A percentile compares a stretch with the other conserved stretches of the same genome.
phyloP scores from a whole-genome alignment of 495 filamentous ascomycete genomes.

The Aspergillus cavernicola region DNA sequence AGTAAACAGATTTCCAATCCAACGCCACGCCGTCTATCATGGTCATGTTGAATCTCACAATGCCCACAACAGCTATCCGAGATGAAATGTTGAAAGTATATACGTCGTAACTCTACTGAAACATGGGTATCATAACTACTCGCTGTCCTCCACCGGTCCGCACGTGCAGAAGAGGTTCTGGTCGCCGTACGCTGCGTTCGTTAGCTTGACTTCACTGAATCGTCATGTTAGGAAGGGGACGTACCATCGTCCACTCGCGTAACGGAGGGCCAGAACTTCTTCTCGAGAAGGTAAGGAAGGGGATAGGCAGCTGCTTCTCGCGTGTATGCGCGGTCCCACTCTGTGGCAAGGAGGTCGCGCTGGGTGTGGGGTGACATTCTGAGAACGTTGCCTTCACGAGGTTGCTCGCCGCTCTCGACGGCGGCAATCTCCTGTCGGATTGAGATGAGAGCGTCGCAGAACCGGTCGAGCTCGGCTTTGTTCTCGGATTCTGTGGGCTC shows the following conservation, averaged over 20 bases:
- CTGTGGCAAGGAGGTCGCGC: constrained; percentile 64
- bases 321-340: constrained; percentile 77
- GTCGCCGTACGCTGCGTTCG: constrained; percentile 72
- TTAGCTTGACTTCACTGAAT: constrained; percentile 15
- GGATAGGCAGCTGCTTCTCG: constrained; percentile 88
- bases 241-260: constrained; percentile 87
- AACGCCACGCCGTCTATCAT: constrained; percentile 17
- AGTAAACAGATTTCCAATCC: constrained; percentile 13
- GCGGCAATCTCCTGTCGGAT: constrained; percentile 85
- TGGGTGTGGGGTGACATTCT: constrained; percentile 90
- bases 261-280: constrained; percentile 98
- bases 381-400: constrained; percentile 80
- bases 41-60: constrained; percentile 24
- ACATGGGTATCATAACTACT: constrained; percentile 44
- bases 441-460: constrained; percentile 85
- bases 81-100: constrained; percentile 17
- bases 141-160: constrained; percentile 63
- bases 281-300: constrained; percentile 78
- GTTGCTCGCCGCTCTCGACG: constrained; percentile 75
- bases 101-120: constrained; percentile 14
- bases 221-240: constrained; percentile 25
- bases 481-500: constrained; percentile 96
- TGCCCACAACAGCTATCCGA: constrained; percentile 9
- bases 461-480: constrained; percentile 91
- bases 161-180: constrained; percentile 95